Percentiles rank a stretch among this genome's conserved stretches.
Evolutionary conservation across 768 basidiomycete genomes (phyloP).

Genomic region (Tephrocybe sp.): DNA sequence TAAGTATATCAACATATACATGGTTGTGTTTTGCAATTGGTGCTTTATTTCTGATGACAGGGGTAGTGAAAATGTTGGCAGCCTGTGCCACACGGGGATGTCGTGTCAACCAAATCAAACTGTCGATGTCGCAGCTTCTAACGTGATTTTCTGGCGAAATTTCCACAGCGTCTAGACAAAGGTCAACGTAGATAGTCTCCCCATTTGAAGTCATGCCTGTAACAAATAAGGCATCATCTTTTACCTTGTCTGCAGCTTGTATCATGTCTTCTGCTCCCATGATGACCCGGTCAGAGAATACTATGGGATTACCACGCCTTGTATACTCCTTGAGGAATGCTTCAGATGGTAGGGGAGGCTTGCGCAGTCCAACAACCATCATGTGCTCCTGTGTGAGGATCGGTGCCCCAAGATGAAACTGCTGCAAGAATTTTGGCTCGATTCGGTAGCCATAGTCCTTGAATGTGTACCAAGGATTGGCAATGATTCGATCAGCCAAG

Average conservation of each 20-base stretch:
- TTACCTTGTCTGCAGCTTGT: neutral
- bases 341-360: no score
- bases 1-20: constrained; percentile 11
- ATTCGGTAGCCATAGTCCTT: constrained; percentile 15
- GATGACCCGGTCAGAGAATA: neutral
- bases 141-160: neutral
- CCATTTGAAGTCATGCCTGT: constrained; percentile 10
- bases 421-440: constrained; percentile 5
- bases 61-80: constrained; percentile 7
- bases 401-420: constrained; percentile 5
- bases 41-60: constrained; percentile 7
- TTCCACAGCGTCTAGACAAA: constrained; percentile 3
- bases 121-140: constrained; percentile 12
- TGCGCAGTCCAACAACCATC: constrained; percentile 1
- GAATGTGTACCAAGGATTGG: constrained; percentile 12
- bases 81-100: neutral
- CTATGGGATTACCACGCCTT: neutral
- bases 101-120: constrained; percentile 12
- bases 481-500: constrained; percentile 11
- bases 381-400: constrained; percentile 10
- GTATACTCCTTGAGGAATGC: neutral
- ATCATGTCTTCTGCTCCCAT: constrained; percentile 17
- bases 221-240: constrained; percentile 3
- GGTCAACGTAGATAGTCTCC: constrained; percentile 6
- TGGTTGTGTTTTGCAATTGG: constrained; percentile 17